phyloP scores from a whole-genome alignment of 2,329 filamentous ascomycete genomes.

The Cladosporium sphaerospermum region DNA sequence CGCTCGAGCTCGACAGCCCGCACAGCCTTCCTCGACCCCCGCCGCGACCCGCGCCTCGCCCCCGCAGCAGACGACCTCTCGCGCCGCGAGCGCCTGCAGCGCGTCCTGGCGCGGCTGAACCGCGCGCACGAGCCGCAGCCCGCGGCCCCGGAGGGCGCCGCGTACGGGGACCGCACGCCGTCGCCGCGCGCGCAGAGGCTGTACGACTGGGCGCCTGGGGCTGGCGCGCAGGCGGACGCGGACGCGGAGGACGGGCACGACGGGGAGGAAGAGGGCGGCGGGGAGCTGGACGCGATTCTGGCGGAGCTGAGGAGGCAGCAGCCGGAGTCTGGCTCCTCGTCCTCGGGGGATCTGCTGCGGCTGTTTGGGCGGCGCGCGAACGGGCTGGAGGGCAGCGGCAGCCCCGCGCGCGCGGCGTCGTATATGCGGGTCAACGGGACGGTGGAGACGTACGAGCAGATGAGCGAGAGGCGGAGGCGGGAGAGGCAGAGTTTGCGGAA shows the following conservation, averaged over 20 bases:
- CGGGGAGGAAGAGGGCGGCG: slow-evolving; percentile 18
- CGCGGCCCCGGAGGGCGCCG: slow-evolving; percentile 28
- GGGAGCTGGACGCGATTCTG: slow-evolving; percentile 37
- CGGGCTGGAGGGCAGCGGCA: slow-evolving; percentile 31
- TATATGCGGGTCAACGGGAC: slow-evolving; percentile 13
- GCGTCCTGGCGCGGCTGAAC: slow-evolving; percentile 41
- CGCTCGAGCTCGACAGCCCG: slow-evolving; percentile 8
- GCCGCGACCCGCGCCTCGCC: slow-evolving; percentile 1
- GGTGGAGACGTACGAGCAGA: slow-evolving; percentile 21
- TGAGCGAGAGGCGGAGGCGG: slow-evolving; percentile 24
- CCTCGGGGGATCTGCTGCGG: slow-evolving; percentile 31
- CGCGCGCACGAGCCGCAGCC: slow-evolving; percentile 36
- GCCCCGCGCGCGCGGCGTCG: slow-evolving; percentile 18
- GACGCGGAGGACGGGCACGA: neutral
- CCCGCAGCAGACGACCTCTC: slow-evolving; percentile 31
- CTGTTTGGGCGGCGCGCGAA: slow-evolving; percentile 28
- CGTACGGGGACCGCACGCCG: slow-evolving; percentile 49
- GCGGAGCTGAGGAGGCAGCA: slow-evolving; percentile 35
- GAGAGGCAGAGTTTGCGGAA: slow-evolving; percentile 27
- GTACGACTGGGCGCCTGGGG: slow-evolving; percentile 54
- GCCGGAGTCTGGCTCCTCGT: slow-evolving; percentile 13
- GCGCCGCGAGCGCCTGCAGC: slow-evolving; percentile 36
- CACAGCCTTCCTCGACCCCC: slow-evolving; percentile 21
- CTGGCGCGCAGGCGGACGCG: neutral
- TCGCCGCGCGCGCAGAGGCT: slow-evolving; percentile 47